Evolutionary conservation across 2,329 filamentous ascomycete species (phyloP).

Genomic region (Coniella lustricola): DNA sequence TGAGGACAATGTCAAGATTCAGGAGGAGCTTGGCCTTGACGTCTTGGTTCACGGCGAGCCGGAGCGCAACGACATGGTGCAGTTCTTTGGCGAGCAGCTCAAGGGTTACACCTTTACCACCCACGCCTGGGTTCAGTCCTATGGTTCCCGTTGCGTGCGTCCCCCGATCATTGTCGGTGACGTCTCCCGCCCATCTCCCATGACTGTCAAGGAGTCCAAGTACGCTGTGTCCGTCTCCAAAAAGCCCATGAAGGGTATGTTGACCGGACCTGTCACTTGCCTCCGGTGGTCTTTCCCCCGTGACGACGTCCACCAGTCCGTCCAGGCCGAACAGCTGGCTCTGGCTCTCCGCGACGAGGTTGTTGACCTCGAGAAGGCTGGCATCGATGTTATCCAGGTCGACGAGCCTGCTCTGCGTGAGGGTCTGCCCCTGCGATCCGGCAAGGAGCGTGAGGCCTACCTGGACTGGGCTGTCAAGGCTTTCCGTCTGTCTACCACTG

Average conservation of each 20-base stretch:
- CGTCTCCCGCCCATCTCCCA: constrained; percentile 90
- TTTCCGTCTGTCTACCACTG: constrained; percentile 92
- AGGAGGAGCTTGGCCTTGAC: constrained; percentile 95
- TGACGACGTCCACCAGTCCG: constrained; percentile 98
- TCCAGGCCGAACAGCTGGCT: constrained; percentile 97
- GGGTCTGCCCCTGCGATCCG: constrained; percentile 92
- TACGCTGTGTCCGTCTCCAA: constrained; percentile 92
- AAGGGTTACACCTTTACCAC: constrained; percentile 98
- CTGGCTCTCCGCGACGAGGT: constrained; percentile 98
- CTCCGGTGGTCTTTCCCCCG: constrained; percentile 99
- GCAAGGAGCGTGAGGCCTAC: constrained; percentile 94
- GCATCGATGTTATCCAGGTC: constrained; percentile 97
- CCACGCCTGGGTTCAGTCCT: constrained; percentile 95
- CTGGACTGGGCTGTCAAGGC: constrained; percentile 95
- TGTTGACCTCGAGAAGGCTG: constrained; percentile 92
- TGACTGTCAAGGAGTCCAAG: constrained; percentile 99
- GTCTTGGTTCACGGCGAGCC: constrained; percentile 98
- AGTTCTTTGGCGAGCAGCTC: constrained; percentile 98
- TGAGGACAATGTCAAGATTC: constrained; percentile 86
- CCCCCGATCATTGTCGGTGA: constrained; percentile 98
- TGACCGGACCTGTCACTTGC: constrained; percentile 98
- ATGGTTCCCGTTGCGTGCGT: constrained; percentile 96
- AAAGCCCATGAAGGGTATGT: constrained; percentile 99
- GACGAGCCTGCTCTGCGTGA: constrained; percentile 99
- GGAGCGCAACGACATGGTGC: constrained; percentile 99